Percentiles rank a stretch among this genome's conserved stretches.
Evolutionary conservation across 148 eudicot genomes (phyloP).

Genomic region (Oxyria digyna): DNA sequence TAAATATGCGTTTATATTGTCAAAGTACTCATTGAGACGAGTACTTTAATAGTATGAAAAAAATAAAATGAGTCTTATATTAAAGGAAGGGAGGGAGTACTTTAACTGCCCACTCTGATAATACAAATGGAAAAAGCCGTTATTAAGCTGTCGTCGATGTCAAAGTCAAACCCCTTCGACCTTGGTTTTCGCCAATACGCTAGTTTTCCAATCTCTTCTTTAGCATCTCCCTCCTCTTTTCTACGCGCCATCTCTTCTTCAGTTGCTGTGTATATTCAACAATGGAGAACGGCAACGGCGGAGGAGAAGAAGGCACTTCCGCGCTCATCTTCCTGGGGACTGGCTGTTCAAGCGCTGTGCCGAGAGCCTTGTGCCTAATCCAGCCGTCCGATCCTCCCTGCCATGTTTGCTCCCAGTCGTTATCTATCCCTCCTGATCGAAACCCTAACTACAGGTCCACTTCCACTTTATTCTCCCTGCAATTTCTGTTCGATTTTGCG

Average conservation of each 20-base stretch:
- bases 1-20: no score
- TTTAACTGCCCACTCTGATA: no score
- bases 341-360: constrained; percentile 79
- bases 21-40: no score
- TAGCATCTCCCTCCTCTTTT: not conserved
- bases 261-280: not conserved
- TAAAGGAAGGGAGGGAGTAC: no score
- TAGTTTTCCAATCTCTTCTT: not conserved
- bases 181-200: no score
- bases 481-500: not conserved
- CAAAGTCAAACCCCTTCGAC: not conserved
- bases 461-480: not conserved
- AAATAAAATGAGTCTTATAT: no score
- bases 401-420: constrained; percentile 46
- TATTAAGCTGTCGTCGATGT: not conserved
- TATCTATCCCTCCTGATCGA: constrained; percentile 41
- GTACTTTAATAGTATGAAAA: no score
- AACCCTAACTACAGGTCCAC: constrained; percentile 86
- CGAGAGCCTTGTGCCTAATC: constrained; percentile 66
- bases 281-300: constrained; percentile 34
- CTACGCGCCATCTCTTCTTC: constrained; percentile 3
- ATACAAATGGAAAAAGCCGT: no score
- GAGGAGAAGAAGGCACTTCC: constrained; percentile 23
- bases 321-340: constrained; percentile 76
- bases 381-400: constrained; percentile 89